These are phyloP conservation scores for Vanilla planifolia DNA, from an alignment of 106 monocot genomes.

Conservation along the genomic window DNA sequence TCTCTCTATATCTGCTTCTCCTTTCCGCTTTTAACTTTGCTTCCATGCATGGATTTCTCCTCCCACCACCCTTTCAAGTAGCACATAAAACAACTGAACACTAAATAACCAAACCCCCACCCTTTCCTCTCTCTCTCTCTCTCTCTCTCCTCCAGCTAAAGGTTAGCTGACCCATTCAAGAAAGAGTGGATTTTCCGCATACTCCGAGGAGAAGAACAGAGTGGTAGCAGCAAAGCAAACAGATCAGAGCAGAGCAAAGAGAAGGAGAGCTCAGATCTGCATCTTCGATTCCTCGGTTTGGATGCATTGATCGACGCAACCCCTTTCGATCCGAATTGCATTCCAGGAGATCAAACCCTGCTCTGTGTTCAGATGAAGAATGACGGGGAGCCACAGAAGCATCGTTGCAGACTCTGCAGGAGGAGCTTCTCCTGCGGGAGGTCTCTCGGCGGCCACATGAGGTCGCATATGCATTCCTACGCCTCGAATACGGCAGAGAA, in stretches of 20 bases:
- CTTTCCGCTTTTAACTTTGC: constrained; percentile 8
- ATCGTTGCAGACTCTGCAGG: constrained; percentile 30
- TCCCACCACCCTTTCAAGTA: constrained; percentile 1
- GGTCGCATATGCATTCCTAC: constrained; percentile 24
- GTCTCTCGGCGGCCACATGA: constrained; percentile 64
- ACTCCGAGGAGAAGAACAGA: neutral
- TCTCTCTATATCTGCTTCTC: neutral
- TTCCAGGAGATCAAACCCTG: neutral
- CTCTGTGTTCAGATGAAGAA: constrained; percentile 8
- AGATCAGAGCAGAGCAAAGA: neutral
- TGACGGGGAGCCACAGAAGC: constrained; percentile 9
- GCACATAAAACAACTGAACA: neutral
- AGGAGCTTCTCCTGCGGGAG: constrained; percentile 39
- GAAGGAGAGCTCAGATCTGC: neutral
- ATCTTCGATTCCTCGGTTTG: too few species aligned
- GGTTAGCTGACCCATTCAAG: too few species aligned
- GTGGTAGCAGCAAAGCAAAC: neutral
- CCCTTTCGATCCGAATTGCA: too few species aligned
- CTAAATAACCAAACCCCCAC: neutral
- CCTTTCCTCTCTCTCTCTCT: neutral
- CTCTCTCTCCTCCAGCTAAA: neutral
- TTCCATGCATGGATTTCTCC: constrained; percentile 22
- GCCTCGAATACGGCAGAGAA: neutral
- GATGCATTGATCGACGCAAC: too few species aligned
- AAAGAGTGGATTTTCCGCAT: neutral